Conservation (phyloP, 1,139 yeast genomes). For the Pichia sp. region DNA sequence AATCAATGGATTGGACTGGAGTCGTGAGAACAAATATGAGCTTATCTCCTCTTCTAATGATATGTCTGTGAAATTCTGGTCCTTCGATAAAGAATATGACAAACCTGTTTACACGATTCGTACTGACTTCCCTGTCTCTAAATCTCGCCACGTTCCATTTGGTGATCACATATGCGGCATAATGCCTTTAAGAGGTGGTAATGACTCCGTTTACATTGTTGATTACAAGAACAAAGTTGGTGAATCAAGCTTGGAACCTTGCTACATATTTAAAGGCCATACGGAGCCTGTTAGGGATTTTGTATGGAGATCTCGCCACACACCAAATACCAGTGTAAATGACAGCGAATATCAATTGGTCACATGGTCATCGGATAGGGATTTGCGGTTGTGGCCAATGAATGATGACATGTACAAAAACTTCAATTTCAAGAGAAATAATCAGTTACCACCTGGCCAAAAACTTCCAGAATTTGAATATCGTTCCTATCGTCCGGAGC, state of each 20-base stretch:
- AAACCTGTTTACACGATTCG: conserved; percentile 56
- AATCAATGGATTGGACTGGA: conserved; percentile 85
- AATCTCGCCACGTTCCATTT: conserved; percentile 85
- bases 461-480: conserved; percentile 45
- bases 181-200: conserved; percentile 88
- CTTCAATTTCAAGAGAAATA: conserved; percentile 48
- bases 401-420: conserved; percentile 54
- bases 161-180: conserved; percentile 82
- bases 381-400: conserved; percentile 78
- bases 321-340: conserved; percentile 41
- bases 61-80: conserved; percentile 84
- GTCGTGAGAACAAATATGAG: conserved; percentile 51
- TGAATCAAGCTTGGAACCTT: conserved; percentile 48
- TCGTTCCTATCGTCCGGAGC: conserved; percentile 49
- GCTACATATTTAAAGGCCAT: conserved; percentile 72
- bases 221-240: conserved; percentile 43
- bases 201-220: conserved; percentile 65
- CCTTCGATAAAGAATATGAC: conserved; percentile 40
- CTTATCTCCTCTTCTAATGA: conserved; percentile 85
- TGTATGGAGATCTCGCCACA: conserved; percentile 70
- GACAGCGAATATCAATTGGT: conserved; percentile 85
- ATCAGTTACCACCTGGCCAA: conserved; percentile 29
- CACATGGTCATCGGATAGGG: conserved; percentile 91
- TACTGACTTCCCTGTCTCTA: conserved; percentile 80
- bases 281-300: conserved; percentile 81